Evolutionary conservation across 805 yeast genomes (phyloP).

Genomic region (Zygoascus bituminiphila): DNA sequence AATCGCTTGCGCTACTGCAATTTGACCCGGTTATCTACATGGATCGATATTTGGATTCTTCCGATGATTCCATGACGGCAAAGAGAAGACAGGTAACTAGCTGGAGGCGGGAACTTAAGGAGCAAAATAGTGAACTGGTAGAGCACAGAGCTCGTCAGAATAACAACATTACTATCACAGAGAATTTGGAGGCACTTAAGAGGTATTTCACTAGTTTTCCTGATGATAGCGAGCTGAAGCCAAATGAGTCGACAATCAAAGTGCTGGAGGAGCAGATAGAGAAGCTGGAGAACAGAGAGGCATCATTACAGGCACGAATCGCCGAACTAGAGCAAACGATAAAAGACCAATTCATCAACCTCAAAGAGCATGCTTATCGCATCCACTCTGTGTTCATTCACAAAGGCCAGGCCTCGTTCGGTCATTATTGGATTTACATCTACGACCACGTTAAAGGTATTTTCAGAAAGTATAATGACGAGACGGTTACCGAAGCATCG

Average conservation of each 20-base stretch:
- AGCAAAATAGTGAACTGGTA: slow-evolving; percentile 10
- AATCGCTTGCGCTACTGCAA: slow-evolving; percentile 73
- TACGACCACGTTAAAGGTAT: slow-evolving; percentile 58
- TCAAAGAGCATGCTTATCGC: slow-evolving; percentile 62
- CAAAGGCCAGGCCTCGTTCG: slow-evolving; percentile 91
- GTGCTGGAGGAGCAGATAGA: slow-evolving; percentile 40
- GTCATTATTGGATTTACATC: slow-evolving; percentile 96
- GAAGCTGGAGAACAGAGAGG: slow-evolving; percentile 40
- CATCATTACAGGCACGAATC: slow-evolving; percentile 35
- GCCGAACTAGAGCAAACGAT: slow-evolving; percentile 41
- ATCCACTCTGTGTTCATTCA: slow-evolving; percentile 91
- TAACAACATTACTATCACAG: slow-evolving; percentile 41
- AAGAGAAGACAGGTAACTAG: slow-evolving; percentile 47
- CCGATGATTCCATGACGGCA: slow-evolving; percentile 37
- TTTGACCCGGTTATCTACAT: slow-evolving; percentile 70
- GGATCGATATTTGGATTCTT: slow-evolving; percentile 73
- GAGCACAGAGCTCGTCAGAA: slow-evolving; percentile 17
- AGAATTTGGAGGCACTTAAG: slow-evolving; percentile 47
- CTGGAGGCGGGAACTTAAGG: slow-evolving; percentile 43
- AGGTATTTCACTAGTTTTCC: slow-evolving; percentile 43
- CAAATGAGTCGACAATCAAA: slow-evolving; percentile 41
- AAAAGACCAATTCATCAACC: slow-evolving; percentile 50
- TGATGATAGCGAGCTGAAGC: slow-evolving; percentile 18
- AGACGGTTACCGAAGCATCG: slow-evolving; percentile 79
- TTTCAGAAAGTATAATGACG: slow-evolving; percentile 91